These are phyloP conservation scores for Wickerhamomyces rabaulensis DNA, from an alignment of 805 yeast species.

Conservation along the genomic window DNA sequence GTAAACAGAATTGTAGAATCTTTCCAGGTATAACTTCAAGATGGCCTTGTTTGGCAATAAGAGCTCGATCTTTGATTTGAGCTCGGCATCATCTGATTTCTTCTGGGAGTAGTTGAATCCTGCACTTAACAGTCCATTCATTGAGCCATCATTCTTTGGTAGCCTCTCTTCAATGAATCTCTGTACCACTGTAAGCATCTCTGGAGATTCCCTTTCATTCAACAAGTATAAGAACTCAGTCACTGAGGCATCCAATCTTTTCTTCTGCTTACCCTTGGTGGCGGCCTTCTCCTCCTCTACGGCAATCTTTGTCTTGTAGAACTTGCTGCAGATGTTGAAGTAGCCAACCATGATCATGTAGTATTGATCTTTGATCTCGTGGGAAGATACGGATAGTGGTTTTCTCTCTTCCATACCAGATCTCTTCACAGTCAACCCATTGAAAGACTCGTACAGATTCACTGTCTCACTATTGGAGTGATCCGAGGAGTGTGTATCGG, in stretches of 20 bases:
- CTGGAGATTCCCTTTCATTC: conserved; percentile 19
- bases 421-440: conserved; percentile 18
- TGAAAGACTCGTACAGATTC: conserved; percentile 16
- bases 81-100: conserved; percentile 22
- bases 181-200: conserved; percentile 13
- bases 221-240: conserved; percentile 14
- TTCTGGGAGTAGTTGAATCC: conserved; percentile 3
- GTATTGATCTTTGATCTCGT: conserved; percentile 18
- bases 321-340: conserved; percentile 14
- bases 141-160: conserved; percentile 7
- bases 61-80: conserved; percentile 29
- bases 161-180: conserved; percentile 17
- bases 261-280: conserved; percentile 10
- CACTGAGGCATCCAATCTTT: conserved; percentile 20
- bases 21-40: conserved; percentile 35
- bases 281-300: conserved; percentile 7
- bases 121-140: conserved; percentile 8
- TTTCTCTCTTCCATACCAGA: conserved; percentile 24
- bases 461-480: conserved; percentile 11
- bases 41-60: conserved; percentile 34
- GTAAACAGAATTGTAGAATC: conserved; percentile 39
- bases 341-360: conserved; percentile 19
- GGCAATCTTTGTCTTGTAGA: conserved; percentile 10
- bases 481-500: conserved; percentile 4
- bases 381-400: conserved; percentile 18